Evolutionary conservation across 306 rosid genomes (phyloP), one percentile per base, ranked within the genome.

Genomic region (Astragalus glycyphyllos): DNA sequence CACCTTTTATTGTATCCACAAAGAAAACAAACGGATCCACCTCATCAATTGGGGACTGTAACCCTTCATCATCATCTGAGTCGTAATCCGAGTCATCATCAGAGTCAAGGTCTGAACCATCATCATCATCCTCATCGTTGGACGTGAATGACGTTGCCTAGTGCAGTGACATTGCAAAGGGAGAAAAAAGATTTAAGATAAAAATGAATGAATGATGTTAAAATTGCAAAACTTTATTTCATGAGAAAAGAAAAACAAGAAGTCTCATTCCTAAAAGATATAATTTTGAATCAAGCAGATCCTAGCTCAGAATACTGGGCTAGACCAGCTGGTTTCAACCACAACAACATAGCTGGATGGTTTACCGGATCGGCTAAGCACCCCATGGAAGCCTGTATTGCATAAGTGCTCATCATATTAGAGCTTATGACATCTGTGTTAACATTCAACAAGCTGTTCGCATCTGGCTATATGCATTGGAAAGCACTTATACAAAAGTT

Each of bases 1-100:
- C 72, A 90, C 98, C 92, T 80, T 88, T 88, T 70, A 93, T 64
- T 38, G 87, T 81, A 80, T 93, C 97, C 29, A 90, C 92, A 72
- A 93, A 93, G 84, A 88, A 82, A 76, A 93, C 60, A 78, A 93
- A 93, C 42, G 98, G 98, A 84, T 93, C 98, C 80, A 93, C 96
- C 32, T 90, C 98, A 49, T 93, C 97, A 47, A 93, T 84, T 40
- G 98, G 98, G 7, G 98, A 88, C 35, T 90, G 94, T 77, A 90
- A 78, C 83, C 88, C 98, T 81, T 93, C 97, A 26, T 93, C 97
- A 40, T 93, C 98, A 73, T 89, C 89, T 57, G 83, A 90, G 62
- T 83, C 94, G 38, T 93, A 96, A 34, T 90, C 98, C 0, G 90
- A 81, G 73, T 88, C 90, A 0, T 88, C 89, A 3, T 88, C 93